Conservation (phyloP, 257 asterid genomes). For the Solanum bulbocastanum region DNA sequence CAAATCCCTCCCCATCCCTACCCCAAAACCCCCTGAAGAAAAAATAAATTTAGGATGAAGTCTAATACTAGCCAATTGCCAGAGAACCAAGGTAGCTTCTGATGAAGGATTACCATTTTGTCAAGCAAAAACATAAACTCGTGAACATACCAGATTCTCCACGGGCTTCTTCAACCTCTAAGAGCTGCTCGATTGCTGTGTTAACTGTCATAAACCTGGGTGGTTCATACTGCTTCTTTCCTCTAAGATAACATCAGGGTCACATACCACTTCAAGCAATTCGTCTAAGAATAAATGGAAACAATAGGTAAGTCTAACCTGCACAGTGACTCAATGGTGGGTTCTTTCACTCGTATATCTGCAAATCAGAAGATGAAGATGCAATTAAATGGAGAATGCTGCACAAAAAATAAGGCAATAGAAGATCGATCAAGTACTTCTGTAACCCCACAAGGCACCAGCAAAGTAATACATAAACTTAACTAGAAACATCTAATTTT, state of each 20-base stretch:
- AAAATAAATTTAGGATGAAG: not conserved
- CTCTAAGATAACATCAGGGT: conserved; percentile 29
- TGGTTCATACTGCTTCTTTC: conserved; percentile 78
- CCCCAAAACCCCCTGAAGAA: not conserved
- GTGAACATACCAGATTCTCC: conserved; percentile 43
- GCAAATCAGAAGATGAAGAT: conserved; percentile 8
- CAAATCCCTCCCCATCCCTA: not conserved
- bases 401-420: not conserved
- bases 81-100: not conserved
- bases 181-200: conserved; percentile 84
- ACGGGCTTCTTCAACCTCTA: conserved; percentile 62
- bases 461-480: not conserved
- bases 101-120: not conserved
- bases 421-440: not conserved
- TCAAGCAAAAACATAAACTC: not conserved
- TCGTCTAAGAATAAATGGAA: not conserved
- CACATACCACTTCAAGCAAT: not conserved
- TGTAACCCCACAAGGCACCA: not conserved
- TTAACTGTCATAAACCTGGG: conserved; percentile 79
- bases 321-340: conserved; percentile 77
- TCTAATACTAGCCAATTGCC: not conserved
- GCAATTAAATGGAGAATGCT: not conserved
- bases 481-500: not conserved
- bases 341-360: conserved; percentile 91
- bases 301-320: conserved; percentile 37